phyloP scores from a whole-genome alignment of 2,329 filamentous ascomycete species.

The Cryphonectria radicalis region DNA sequence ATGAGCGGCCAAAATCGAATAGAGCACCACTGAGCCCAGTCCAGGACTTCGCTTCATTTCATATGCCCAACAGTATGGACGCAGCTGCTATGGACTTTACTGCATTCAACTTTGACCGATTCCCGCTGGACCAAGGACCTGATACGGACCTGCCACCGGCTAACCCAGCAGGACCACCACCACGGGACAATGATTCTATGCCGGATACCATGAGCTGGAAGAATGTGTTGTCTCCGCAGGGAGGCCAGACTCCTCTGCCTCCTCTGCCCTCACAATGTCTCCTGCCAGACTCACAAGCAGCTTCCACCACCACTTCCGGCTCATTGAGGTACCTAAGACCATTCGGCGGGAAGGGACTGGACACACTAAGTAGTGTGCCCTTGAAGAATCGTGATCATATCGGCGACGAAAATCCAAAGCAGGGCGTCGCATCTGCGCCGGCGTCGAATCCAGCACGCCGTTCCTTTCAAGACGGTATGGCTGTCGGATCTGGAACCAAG shows the following conservation, averaged over 20 bases:
- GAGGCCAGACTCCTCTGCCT: conserved; percentile 43
- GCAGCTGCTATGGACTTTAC: conserved; percentile 49
- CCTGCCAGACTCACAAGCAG: conserved; percentile 53
- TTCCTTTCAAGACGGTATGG: conserved; percentile 1
- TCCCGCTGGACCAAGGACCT: conserved; percentile 40
- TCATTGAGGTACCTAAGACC: conserved; percentile 57
- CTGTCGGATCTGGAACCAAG: conserved; percentile 14
- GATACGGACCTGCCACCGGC: conserved; percentile 29
- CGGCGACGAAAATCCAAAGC: conserved; percentile 37
- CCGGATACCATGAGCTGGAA: conserved; percentile 62
- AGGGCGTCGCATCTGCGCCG: conserved; percentile 21
- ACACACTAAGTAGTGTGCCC: conserved; percentile 53
- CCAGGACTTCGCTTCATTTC: conserved; percentile 48
- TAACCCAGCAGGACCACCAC: conserved; percentile 10
- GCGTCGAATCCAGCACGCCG: conserved; percentile 30
- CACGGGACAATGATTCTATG: conserved; percentile 43
- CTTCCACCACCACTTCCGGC: conserved; percentile 56
- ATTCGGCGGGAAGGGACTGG: conserved; percentile 59
- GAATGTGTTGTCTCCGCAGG: conserved; percentile 46
- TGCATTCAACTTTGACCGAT: conserved; percentile 39
- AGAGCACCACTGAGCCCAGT: conserved; percentile 59
- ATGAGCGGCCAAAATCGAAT: conserved; percentile 52
- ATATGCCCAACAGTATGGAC: conserved; percentile 43
- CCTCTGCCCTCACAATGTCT: conserved; percentile 56
- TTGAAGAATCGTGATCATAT: conserved; percentile 40